Base-by-base conservation (phyloP, 1,284 basidiomycete species). In the Cryptococcus sp. region DNA sequence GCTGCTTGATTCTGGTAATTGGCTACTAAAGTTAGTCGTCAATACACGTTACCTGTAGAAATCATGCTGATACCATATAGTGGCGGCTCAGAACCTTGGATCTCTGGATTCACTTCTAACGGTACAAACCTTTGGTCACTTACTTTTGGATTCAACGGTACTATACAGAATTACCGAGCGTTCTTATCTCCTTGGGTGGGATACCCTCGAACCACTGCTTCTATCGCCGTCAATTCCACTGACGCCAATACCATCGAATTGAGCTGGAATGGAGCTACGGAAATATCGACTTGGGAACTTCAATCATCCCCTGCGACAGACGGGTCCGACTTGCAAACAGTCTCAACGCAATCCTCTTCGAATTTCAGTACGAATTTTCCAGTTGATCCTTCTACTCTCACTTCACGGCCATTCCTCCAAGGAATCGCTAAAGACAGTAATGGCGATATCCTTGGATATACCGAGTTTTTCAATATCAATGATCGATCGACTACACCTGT, bases 261-360 rank as follows among this genome's bases (percentile, higher is more conserved):
- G 10, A 65, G 62, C 1, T 75, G 73, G 73, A 73, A 73, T 52
- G 72, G 73, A 11, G 70, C 70, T 1, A 73, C 72, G 5, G 64
- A 72, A 43, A 63, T 73, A 14, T 5, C 5, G 8, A 43, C 42
- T 30, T 51, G 31, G 15, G 4, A 36, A 30, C 33, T 51, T 8
- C 14, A 33, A 15, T 23, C n/a, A 14, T 42, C 32, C 42, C 11
- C 32, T 32, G n/a, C n/a, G n/a, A 6, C 13, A 10, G 30, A 32
- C 41, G 41, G 50, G 36, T 5, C 38, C 30, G 6, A 42, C 38
- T 23, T 32, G 38, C 32, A 15, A 15, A 13, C 42, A 34, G 41
- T 41, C 41, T 23, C 41, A 7, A 23, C 11, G 44, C 8, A 46
- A 31, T 10, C 30, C 11, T 10, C 8, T n/a, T 8, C 44, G 44